Evolutionary conservation across 768 basidiomycete genomes (phyloP).

Genomic region (Mycena crocata): DNA sequence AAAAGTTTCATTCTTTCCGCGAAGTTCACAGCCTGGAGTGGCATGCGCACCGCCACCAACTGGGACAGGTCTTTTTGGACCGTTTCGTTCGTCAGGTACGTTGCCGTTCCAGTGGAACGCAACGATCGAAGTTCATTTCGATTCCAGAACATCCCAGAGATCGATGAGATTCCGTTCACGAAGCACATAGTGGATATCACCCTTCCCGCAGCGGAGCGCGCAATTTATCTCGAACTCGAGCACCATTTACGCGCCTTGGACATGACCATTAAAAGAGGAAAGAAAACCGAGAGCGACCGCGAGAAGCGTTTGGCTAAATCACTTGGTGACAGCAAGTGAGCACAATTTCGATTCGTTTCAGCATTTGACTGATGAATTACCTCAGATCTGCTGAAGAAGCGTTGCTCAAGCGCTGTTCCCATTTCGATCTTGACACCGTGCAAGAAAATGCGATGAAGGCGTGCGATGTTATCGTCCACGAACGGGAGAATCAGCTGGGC

Average conservation of each 20-base stretch:
- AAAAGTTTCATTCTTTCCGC: slow-evolving; percentile 96
- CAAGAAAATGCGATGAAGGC: slow-evolving; percentile 88
- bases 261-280: slow-evolving; percentile 77
- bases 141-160: slow-evolving; percentile 91
- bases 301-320: slow-evolving; percentile 89
- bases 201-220: slow-evolving; percentile 92
- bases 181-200: slow-evolving; percentile 71
- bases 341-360: slow-evolving; percentile 24
- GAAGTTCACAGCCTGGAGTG: slow-evolving; percentile 93
- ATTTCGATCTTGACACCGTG: slow-evolving; percentile 86
- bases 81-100: slow-evolving; percentile 87
- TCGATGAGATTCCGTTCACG: slow-evolving; percentile 91
- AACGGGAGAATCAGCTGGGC: slow-evolving; percentile 82
- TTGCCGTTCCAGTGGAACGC: slow-evolving; percentile 1
- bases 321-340: slow-evolving; percentile 90
- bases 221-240: slow-evolving; percentile 94
- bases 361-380: slow-evolving; percentile 11
- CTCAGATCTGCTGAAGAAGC: slow-evolving; percentile 90
- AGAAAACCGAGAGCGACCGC: slow-evolving; percentile 83
- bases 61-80: slow-evolving; percentile 87
- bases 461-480: slow-evolving; percentile 90
- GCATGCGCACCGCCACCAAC: slow-evolving; percentile 87
- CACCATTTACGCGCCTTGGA: slow-evolving; percentile 93
- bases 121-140: neutral
- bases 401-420: slow-evolving; percentile 93